Evolutionary conservation across 2,329 filamentous ascomycete species (phyloP).

Genomic region (Ophiostoma ulmi): DNA sequence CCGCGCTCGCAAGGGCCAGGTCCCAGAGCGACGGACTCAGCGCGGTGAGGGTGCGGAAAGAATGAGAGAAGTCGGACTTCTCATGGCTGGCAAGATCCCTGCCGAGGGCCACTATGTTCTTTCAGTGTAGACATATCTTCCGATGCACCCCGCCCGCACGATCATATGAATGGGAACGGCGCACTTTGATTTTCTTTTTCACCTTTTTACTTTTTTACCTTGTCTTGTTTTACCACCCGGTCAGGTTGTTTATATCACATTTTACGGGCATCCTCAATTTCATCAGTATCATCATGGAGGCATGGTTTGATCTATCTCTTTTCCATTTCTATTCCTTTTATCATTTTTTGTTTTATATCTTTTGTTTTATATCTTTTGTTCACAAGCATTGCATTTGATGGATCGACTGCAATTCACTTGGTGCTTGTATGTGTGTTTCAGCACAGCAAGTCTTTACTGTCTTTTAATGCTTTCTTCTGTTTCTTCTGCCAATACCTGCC

Average conservation of each 20-base stretch:
- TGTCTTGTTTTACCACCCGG: not conserved
- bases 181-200: constrained; percentile 12
- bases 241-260: not conserved
- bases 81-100: constrained; percentile 76
- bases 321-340: constrained; percentile 15
- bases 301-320: constrained; percentile 1
- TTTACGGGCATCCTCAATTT: not conserved
- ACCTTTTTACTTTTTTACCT: constrained; percentile 16
- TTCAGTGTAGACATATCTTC: constrained; percentile 51
- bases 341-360: not conserved
- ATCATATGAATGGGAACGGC: constrained; percentile 17
- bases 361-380: constrained; percentile 18
- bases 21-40: constrained; percentile 59
- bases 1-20: constrained; percentile 66
- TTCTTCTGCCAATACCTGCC: constrained; percentile 17
- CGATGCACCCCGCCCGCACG: not conserved
- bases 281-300: constrained; percentile 12
- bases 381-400: constrained; percentile 20
- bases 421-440: constrained; percentile 19
- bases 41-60: constrained; percentile 86
- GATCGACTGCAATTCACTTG: constrained; percentile 12
- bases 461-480: not conserved
- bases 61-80: constrained; percentile 86
- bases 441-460: constrained; percentile 23
- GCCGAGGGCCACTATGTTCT: constrained; percentile 69